phyloP scores from a whole-genome alignment of 1,284 basidiomycete species.

The Microbotryum silenes-acaulis region DNA sequence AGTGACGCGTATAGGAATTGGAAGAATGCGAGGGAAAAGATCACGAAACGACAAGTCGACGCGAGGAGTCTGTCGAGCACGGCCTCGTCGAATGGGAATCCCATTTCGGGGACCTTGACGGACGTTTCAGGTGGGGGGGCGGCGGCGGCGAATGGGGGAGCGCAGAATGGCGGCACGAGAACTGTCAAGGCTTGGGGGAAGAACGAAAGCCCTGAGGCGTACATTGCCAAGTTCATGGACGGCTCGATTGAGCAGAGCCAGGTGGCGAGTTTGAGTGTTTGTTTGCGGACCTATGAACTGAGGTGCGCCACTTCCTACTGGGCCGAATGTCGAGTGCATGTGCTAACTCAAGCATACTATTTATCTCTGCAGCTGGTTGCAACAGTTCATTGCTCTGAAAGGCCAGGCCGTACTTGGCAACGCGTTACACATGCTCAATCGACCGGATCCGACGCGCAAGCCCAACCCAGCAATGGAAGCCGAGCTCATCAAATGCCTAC shows the following conservation, averaged over 20 bases:
- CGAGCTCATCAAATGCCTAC: constrained; percentile 82
- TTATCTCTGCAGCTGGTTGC: constrained; percentile 15
- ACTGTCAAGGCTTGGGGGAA: constrained; percentile 37
- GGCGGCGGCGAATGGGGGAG: constrained; percentile 47
- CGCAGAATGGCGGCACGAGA: constrained; percentile 47
- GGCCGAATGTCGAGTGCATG: too few relatives aligned
- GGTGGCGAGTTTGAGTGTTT: constrained; percentile 67
- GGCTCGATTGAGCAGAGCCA: constrained; percentile 73
- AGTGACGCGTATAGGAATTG: constrained; percentile 74
- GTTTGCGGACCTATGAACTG: constrained; percentile 69
- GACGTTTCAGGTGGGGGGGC: constrained; percentile 26
- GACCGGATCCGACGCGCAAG: constrained; percentile 51
- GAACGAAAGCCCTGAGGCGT: constrained; percentile 48
- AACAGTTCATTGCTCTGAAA: constrained; percentile 59
- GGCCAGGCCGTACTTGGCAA: constrained; percentile 81
- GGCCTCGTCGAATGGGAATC: neutral
- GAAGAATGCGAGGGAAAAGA: constrained; percentile 45
- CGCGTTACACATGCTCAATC: constrained; percentile 64
- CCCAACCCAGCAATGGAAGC: constrained; percentile 67
- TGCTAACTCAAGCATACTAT: neutral
- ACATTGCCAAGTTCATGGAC: constrained; percentile 81
- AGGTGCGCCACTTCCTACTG: constrained; percentile 49
- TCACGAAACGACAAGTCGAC: constrained; percentile 15
- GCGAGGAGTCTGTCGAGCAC: constrained; percentile 10
- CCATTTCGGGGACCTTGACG: constrained; percentile 19